A percentile compares a stretch with the other conserved stretches of the same genome.
phyloP scores from a whole-genome alignment of 2,329 filamentous ascomycete genomes.

The Plenodomus lindquistii region DNA sequence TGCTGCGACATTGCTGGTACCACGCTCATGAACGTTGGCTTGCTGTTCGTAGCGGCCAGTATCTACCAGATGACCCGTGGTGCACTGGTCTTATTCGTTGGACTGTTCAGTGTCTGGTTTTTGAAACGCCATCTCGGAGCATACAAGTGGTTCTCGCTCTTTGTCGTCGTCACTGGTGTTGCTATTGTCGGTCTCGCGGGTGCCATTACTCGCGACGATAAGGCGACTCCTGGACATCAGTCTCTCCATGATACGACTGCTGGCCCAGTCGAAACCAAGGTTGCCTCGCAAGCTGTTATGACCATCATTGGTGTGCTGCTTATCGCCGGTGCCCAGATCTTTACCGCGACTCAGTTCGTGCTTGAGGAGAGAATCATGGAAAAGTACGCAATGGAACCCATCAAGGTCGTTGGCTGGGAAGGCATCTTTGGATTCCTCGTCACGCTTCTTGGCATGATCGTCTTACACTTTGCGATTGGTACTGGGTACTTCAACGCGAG shows the following conservation, averaged over 20 bases:
- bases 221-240: conserved; percentile 47
- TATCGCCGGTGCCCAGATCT: conserved; percentile 93
- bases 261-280: conserved; percentile 38
- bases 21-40: conserved; percentile 94
- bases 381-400: conserved; percentile 76
- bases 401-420: conserved; percentile 95
- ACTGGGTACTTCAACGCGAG: conserved; percentile 87
- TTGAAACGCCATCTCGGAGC: conserved; percentile 74
- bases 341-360: conserved; percentile 95
- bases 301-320: conserved; percentile 83
- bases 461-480: conserved; percentile 78
- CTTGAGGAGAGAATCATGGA: conserved; percentile 92
- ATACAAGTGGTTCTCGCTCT: conserved; percentile 92
- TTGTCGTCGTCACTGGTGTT: conserved; percentile 86
- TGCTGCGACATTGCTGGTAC: conserved; percentile 94
- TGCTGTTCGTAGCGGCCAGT: conserved; percentile 90
- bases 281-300: conserved; percentile 62
- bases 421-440: conserved; percentile 86
- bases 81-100: conserved; percentile 92
- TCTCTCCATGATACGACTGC: conserved; percentile 22
- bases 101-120: conserved; percentile 91
- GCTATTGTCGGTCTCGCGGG: conserved; percentile 88
- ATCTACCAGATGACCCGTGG: conserved; percentile 99
- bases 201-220: conserved; percentile 73
- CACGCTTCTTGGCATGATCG: conserved; percentile 76